Evolutionary conservation across 768 basidiomycete species (phyloP), one percentile per base, ranked within the genome.

Genomic region (Calocera viscosa): DNA sequence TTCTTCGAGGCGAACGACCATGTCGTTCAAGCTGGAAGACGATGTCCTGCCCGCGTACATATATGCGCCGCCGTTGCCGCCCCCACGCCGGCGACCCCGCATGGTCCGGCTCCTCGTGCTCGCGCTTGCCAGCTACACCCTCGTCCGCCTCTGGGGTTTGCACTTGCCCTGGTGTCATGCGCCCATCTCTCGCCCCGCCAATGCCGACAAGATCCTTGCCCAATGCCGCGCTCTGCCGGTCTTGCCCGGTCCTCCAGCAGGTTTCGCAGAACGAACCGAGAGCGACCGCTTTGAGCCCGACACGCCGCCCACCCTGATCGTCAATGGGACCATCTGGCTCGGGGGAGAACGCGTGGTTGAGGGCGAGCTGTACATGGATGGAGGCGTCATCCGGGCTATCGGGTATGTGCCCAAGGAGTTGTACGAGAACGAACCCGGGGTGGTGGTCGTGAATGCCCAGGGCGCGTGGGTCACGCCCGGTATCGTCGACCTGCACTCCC

Each of bases 301-400:
- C 0, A 87, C 89, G 0, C 72, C 72, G 2, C 73, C 85, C 0
- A 78, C 81, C 1, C 76, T 86, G 30, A 79, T 93, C 34, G 80
- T 77, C 67, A 90, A 92, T 72, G 89, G 85, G 11, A 84, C 82
- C 3, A 81, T 92, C 32, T 93, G 91, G 91, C 90, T 90, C 1
- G 91, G 89, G 0, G 77, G 82, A 34, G 89, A 89, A 0, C 76
- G 84, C 3, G 82, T 88, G 69, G 72, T 86, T 8, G 69, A 87
- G n/a, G 85, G 84, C 0, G 84, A 86, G 65, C 73, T 92, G 1
- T 75, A 86, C 0, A 72, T 92, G 16, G 82, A 86, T 67, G 78
- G 82, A 64, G 90, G 90, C 0, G 65, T 91, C 17, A 81, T 91
- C 68, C 76, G 81, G 63, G 77, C 78, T 32, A 77, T 90, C 22